A percentile compares a stretch with the other conserved stretches of the same genome.
These are phyloP conservation scores for Trametes sanguinea DNA, from an alignment of 768 basidiomycete genomes.

Conservation along the genomic window DNA sequence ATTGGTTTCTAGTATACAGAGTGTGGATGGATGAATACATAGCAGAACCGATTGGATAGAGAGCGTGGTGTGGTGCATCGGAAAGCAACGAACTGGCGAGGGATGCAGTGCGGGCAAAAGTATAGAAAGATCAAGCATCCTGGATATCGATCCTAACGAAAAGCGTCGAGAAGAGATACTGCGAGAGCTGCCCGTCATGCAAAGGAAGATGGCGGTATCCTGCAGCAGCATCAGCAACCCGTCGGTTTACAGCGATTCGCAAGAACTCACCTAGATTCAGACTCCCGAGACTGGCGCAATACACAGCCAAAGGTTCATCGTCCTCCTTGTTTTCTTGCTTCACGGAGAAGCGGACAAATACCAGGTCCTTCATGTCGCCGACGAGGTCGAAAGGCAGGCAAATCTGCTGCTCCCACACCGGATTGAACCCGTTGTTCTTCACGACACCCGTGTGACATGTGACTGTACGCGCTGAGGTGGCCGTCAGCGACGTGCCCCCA, in stretches of 20 bases:
- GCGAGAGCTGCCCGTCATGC: constrained; percentile 84
- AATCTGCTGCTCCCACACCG: constrained; percentile 77
- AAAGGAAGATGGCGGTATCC: constrained; percentile 91
- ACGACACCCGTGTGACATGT: constrained; percentile 61
- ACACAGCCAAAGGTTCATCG: constrained; percentile 69
- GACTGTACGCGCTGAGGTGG: constrained; percentile 46
- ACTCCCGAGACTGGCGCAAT: constrained; percentile 71
- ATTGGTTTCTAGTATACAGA: neutral
- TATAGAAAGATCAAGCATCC: constrained; percentile 28
- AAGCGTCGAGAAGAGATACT: constrained; percentile 91
- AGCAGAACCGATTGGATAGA: neutral
- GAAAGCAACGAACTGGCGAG: constrained; percentile 1
- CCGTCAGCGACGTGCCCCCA: constrained; percentile 28
- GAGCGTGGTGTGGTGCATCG: neutral
- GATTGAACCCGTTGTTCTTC: constrained; percentile 92
- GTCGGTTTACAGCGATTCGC: constrained; percentile 24
- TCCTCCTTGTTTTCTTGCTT: constrained; percentile 63
- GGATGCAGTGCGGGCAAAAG: neutral
- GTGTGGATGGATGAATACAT: neutral
- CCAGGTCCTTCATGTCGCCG: constrained; percentile 75
- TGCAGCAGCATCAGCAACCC: constrained; percentile 36
- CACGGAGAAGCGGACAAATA: constrained; percentile 82
- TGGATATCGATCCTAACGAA: constrained; percentile 70
- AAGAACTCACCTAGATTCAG: constrained; percentile 64
- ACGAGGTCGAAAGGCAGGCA: constrained; percentile 75